phyloP scores from a whole-genome alignment of 768 basidiomycete genomes.

The Hypholoma sublateritium region DNA sequence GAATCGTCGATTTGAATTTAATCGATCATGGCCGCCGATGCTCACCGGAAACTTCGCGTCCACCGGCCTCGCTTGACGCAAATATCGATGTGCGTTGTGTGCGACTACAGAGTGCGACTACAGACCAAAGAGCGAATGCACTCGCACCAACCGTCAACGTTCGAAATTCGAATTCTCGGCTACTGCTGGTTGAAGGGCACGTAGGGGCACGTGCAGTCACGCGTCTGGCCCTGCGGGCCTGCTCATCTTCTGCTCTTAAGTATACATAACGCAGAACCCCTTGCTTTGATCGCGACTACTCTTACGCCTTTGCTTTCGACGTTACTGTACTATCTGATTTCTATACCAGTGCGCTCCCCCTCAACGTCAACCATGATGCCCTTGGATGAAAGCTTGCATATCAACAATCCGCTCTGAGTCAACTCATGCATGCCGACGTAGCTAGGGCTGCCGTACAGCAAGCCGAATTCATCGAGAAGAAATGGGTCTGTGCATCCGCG shows the following conservation, averaged over 20 bases:
- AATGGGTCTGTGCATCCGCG: slow-evolving; percentile 94
- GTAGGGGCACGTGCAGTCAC: slow-evolving; percentile 19
- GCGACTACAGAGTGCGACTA: too few relatives aligned
- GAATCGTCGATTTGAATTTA: too few relatives aligned
- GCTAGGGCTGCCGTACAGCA: slow-evolving; percentile 86
- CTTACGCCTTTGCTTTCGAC: slow-evolving; percentile 1
- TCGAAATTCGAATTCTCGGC: too few relatives aligned
- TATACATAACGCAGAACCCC: slow-evolving; percentile 4
- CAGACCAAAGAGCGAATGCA: slow-evolving; percentile 20
- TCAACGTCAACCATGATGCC: slow-evolving; percentile 8
- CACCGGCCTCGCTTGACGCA: slow-evolving; percentile 35
- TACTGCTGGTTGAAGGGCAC: slow-evolving; percentile 26
- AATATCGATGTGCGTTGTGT: slow-evolving; percentile 36
- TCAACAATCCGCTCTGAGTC: slow-evolving; percentile 1
- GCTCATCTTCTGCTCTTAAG: slow-evolving; percentile 4
- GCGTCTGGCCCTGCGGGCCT: slow-evolving; percentile 17
- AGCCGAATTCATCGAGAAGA: slow-evolving; percentile 96
- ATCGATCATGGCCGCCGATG: too few relatives aligned
- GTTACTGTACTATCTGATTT: slow-evolving; percentile 1
- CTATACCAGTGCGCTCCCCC: neutral
- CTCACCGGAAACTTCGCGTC: slow-evolving; percentile 32
- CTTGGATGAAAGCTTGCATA: slow-evolving; percentile 7
- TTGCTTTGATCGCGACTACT: slow-evolving; percentile 6
- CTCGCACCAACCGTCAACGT: slow-evolving; percentile 14
- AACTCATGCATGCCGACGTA: slow-evolving; percentile 63